phyloP scores from a whole-genome alignment of 2,329 filamentous ascomycete species.

The Calonectria pteridis region DNA sequence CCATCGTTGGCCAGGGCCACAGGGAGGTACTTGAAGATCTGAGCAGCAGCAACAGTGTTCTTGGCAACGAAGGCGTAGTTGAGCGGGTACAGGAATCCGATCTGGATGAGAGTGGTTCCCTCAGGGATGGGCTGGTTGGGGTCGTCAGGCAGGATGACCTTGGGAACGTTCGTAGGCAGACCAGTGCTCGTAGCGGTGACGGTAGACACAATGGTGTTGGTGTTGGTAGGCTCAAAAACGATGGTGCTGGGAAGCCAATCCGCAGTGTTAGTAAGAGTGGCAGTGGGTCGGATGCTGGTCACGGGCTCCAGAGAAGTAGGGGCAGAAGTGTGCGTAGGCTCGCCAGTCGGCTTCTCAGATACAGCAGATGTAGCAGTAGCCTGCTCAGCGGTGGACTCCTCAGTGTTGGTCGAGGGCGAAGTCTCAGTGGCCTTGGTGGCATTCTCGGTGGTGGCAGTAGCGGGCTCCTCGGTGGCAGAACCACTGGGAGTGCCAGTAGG shows the following conservation, averaged over 20 bases:
- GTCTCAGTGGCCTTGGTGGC: constrained; percentile 16
- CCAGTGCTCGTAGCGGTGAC: constrained; percentile 59
- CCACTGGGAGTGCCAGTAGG: background rate
- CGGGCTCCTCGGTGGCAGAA: background rate
- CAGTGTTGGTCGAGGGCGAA: constrained; percentile 15
- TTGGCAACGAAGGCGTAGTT: constrained; percentile 87
- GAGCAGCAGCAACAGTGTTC: constrained; percentile 78
- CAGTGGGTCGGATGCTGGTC: constrained; percentile 58
- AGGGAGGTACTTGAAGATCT: constrained; percentile 87
- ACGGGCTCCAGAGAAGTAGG: constrained; percentile 41
- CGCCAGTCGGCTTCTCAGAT: constrained; percentile 24
- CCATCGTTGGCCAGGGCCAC: constrained; percentile 74
- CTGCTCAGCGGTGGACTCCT: constrained; percentile 12
- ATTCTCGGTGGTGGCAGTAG: constrained; percentile 13
- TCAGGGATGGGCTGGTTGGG: constrained; percentile 65
- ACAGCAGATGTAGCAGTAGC: background rate
- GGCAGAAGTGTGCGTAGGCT: constrained; percentile 33
- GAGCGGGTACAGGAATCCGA: constrained; percentile 84
- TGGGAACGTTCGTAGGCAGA: constrained; percentile 77
- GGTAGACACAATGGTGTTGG: constrained; percentile 40
- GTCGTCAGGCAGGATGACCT: constrained; percentile 79
- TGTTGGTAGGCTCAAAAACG: constrained; percentile 62
- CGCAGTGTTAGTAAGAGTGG: constrained; percentile 57
- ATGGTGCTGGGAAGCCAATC: constrained; percentile 72
- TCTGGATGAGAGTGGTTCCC: constrained; percentile 80